Conservation (phyloP, 441 rosid genomes). For the Mallotus japonicus region DNA sequence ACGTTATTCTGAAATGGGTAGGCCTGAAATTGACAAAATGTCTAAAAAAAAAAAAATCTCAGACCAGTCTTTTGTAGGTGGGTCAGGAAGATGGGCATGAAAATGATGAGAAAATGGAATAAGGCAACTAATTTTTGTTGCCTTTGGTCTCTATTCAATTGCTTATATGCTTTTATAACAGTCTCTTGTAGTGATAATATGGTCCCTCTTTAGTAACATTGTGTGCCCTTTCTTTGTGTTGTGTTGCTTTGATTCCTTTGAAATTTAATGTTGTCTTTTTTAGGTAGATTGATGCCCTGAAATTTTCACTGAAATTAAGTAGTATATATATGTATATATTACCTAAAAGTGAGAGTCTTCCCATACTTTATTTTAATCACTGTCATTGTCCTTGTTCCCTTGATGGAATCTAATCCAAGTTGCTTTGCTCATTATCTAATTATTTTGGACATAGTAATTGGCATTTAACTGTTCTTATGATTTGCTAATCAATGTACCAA, state of each 20-base stretch:
- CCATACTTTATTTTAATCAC: not conserved
- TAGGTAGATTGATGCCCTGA: not conserved
- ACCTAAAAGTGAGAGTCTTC: too few relatives aligned
- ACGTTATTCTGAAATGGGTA: too few relatives aligned
- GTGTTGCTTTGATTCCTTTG: not conserved
- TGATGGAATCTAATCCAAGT: slow-evolving; percentile 3
- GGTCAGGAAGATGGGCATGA: too few relatives aligned
- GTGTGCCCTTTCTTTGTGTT: not conserved
- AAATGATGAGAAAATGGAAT: not conserved
- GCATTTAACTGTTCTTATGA: not conserved
- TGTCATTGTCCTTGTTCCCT: not conserved
- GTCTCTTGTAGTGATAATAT: not conserved
- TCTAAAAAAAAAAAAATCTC: too few relatives aligned
- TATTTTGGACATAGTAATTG: not conserved
- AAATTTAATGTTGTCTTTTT: not conserved
- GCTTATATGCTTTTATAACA: not conserved
- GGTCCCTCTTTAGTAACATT: not conserved
- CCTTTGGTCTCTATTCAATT: too few relatives aligned
- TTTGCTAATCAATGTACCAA: not conserved
- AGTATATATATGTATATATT: too few relatives aligned
- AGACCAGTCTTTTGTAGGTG: not conserved
- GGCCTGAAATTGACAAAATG: too few relatives aligned
- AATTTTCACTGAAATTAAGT: not conserved
- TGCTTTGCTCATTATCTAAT: not conserved
- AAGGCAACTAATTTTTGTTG: not conserved